These are phyloP conservation scores for Malassezia yamatoensis DNA, from an alignment of 1,284 basidiomycete species.

Conservation along the genomic window DNA sequence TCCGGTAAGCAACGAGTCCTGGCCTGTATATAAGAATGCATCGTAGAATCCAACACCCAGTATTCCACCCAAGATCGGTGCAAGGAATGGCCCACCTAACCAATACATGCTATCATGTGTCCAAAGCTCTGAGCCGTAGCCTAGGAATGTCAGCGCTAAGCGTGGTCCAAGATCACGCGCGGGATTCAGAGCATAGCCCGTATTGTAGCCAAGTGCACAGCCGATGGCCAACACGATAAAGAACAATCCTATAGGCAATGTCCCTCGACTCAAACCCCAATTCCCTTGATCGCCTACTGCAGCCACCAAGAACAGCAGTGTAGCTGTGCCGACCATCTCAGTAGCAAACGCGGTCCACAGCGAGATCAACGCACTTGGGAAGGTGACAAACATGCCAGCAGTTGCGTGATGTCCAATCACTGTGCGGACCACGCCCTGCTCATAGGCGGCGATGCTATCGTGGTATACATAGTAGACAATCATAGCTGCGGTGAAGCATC, in stretches of 20 bases:
- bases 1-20: constrained; percentile 30
- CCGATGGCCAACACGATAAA: constrained; percentile 56
- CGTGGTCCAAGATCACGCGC: constrained; percentile 60
- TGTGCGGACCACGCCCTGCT: not conserved
- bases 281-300: constrained; percentile 48
- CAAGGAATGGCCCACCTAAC: constrained; percentile 58
- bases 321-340: constrained; percentile 30
- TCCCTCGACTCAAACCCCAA: constrained; percentile 52
- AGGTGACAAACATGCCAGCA: constrained; percentile 62
- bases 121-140: constrained; percentile 54
- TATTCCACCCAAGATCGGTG: constrained; percentile 39
- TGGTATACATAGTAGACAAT: constrained; percentile 66
- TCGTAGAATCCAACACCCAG: constrained; percentile 47
- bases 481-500: constrained; percentile 60
- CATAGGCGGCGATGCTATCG: constrained; percentile 56
- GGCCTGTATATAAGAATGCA: constrained; percentile 44
- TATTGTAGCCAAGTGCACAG: constrained; percentile 56
- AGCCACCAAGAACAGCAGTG: constrained; percentile 32
- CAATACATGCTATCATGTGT: constrained; percentile 59
- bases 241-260: constrained; percentile 56
- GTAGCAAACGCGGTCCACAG: constrained; percentile 2
- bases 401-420: constrained; percentile 47
- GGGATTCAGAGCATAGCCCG: constrained; percentile 58
- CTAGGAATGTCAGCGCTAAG: constrained; percentile 56
- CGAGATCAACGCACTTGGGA: constrained; percentile 47